phyloP scores from a whole-genome alignment of 108 stramenopile genomes.

The Cyclotella sp. region DNA sequence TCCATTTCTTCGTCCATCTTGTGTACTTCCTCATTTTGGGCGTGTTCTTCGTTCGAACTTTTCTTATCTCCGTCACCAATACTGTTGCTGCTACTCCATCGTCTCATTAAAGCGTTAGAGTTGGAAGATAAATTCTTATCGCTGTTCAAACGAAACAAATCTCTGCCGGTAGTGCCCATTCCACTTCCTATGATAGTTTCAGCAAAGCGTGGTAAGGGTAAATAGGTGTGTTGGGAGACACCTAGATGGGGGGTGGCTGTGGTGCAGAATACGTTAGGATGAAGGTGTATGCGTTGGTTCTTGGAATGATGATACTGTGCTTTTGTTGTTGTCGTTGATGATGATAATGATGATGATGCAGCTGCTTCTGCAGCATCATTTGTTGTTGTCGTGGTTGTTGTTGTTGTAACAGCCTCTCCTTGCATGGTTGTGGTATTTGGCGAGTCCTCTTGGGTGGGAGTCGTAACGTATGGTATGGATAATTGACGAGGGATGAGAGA shows the following conservation, averaged over 20 bases:
- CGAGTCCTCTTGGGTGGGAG: not conserved
- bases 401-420: no score
- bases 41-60: not conserved
- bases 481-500: conserved; percentile 53
- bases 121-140: conserved; percentile 3
- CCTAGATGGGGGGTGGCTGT: conserved; percentile 90
- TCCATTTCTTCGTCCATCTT: conserved; percentile 19
- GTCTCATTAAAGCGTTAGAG: not conserved
- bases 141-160: conserved; percentile 60
- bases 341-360: no score
- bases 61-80: not conserved
- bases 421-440: no score
- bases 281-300: conserved; percentile 36
- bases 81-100: not conserved
- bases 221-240: conserved; percentile 75
- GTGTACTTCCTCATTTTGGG: conserved; percentile 4
- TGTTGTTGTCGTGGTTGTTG: no score
- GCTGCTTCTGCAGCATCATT: no score
- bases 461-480: conserved; percentile 45
- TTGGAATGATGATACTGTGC: not conserved
- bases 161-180: conserved; percentile 70
- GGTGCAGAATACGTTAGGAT: conserved; percentile 82
- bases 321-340: conserved; percentile 4
- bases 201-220: conserved; percentile 75
- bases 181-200: conserved; percentile 67